These are phyloP conservation scores for Fusarium avenaceum DNA, from an alignment of 2,329 filamentous ascomycete genomes.

Conservation along the genomic window DNA sequence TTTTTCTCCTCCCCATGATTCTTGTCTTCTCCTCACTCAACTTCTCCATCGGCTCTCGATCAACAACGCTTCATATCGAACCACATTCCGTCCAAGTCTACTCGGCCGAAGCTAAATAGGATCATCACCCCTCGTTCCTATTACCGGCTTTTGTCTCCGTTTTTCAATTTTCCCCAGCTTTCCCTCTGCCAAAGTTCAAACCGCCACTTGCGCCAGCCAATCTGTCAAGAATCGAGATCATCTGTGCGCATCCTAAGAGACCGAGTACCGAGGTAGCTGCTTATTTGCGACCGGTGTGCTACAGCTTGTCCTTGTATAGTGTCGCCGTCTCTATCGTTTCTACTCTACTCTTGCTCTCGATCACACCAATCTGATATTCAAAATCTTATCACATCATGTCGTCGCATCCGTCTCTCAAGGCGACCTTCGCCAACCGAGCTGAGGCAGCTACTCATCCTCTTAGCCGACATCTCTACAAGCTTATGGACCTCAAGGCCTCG, in stretches of 20 bases:
- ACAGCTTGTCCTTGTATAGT: slow-evolving; percentile 6
- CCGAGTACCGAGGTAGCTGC: slow-evolving; percentile 10
- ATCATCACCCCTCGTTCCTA: slow-evolving; percentile 41
- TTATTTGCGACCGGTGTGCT: slow-evolving; percentile 16
- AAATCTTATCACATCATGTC: slow-evolving; percentile 49
- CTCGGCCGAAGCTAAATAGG: slow-evolving; percentile 38
- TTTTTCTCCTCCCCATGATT: slow-evolving; percentile 19
- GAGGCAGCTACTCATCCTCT: slow-evolving; percentile 69
- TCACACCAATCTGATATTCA: slow-evolving; percentile 4
- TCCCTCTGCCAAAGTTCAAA: slow-evolving; percentile 38
- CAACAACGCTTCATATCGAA: slow-evolving; percentile 13
- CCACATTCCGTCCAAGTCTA: slow-evolving; percentile 24
- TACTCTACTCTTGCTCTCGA: slow-evolving; percentile 5
- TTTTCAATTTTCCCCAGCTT: slow-evolving; percentile 29
- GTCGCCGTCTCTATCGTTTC: background rate
- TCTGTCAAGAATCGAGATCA: slow-evolving; percentile 17
- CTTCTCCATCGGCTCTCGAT: slow-evolving; percentile 6
- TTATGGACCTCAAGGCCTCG: slow-evolving; percentile 76
- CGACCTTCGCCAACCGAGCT: slow-evolving; percentile 66
- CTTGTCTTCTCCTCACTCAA: background rate
- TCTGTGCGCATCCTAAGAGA: slow-evolving; percentile 20
- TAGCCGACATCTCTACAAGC: slow-evolving; percentile 70
- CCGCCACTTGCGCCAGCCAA: slow-evolving; percentile 40
- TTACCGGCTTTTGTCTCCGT: slow-evolving; percentile 37
- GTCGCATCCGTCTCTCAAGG: slow-evolving; percentile 63